Evolutionary conservation across 202 grass and related monocot species (phyloP).

Genomic region (Saccharum hybrid): DNA sequence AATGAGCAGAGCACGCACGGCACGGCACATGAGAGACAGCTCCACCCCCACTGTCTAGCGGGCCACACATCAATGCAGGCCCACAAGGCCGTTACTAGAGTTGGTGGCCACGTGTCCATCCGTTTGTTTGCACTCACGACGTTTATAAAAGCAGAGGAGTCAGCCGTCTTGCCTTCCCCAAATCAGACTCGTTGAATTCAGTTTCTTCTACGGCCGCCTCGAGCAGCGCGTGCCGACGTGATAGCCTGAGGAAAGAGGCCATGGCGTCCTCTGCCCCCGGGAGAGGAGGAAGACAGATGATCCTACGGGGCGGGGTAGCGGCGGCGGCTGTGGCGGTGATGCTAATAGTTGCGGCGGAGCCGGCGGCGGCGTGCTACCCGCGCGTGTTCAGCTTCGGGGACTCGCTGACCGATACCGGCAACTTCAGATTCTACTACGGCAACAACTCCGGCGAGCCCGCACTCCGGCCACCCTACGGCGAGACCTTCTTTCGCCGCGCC

Average conservation of each 20-base stretch:
- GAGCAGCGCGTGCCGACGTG: conserved; percentile 1
- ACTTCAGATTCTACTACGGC: conserved; percentile 51
- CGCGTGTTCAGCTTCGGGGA: conserved; percentile 81
- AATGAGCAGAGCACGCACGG: not conserved
- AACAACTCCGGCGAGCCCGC: conserved; percentile 52
- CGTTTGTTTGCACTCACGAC: not conserved
- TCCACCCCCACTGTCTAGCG: not conserved
- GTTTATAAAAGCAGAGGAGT: conserved; percentile 26
- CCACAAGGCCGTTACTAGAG: not conserved
- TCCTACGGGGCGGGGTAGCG: not conserved
- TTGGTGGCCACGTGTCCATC: not conserved
- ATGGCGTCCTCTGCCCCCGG: conserved; percentile 42
- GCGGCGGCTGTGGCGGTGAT: not conserved
- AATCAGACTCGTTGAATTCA: not conserved
- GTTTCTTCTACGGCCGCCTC: not conserved
- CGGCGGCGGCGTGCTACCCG: conserved; percentile 50
- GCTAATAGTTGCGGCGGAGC: not conserved
- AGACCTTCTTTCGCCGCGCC: conserved; percentile 64
- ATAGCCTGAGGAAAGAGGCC: not conserved
- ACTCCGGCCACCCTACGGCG: conserved; percentile 55
- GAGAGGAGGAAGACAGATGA: conserved; percentile 5
- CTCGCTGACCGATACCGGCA: conserved; percentile 84
- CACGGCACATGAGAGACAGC: not conserved
- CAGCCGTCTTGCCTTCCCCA: not conserved
- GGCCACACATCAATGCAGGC: not conserved